Percentiles rank a stretch among this genome's conserved stretches.
Conservation (phyloP, 805 yeast species). For the Groenewaldozyma tartarivorans region DNA sequence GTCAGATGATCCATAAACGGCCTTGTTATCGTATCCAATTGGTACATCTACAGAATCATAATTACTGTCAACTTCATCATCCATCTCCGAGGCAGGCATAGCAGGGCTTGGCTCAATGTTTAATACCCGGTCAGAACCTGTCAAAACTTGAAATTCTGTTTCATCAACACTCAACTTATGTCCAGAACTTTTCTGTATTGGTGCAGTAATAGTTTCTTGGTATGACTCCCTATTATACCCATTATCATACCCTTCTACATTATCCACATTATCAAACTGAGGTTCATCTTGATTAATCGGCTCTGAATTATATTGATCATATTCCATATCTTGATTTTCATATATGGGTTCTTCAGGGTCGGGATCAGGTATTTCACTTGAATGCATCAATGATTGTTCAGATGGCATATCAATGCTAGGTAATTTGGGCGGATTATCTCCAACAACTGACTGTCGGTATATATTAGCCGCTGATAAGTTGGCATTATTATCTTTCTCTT, state of each 20-base stretch:
- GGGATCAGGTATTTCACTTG: neutral
- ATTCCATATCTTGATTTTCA: neutral
- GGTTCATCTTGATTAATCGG: neutral
- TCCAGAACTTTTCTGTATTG: neutral
- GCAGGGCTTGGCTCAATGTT: neutral
- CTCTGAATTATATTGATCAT: neutral
- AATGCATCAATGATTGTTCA: neutral
- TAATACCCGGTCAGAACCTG: neutral
- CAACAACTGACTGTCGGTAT: neutral
- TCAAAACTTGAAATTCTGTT: neutral
- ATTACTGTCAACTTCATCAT: neutral
- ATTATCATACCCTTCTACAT: neutral
- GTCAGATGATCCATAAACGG: too few species aligned
- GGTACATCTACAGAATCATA: neutral
- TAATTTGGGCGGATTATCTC: slow-evolving; percentile 2
- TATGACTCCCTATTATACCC: neutral
- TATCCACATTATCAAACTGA: neutral
- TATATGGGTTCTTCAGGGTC: too few species aligned
- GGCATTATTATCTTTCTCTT: neutral
- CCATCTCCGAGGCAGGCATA: neutral
- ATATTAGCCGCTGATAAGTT: neutral
- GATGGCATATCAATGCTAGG: slow-evolving; percentile 2
- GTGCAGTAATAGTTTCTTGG: neutral
- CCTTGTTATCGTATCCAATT: neutral
- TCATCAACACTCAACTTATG: neutral